These are phyloP conservation scores for Musa itinerans DNA, from an alignment of 176 grass and related monocot species.

Conservation along the genomic window DNA sequence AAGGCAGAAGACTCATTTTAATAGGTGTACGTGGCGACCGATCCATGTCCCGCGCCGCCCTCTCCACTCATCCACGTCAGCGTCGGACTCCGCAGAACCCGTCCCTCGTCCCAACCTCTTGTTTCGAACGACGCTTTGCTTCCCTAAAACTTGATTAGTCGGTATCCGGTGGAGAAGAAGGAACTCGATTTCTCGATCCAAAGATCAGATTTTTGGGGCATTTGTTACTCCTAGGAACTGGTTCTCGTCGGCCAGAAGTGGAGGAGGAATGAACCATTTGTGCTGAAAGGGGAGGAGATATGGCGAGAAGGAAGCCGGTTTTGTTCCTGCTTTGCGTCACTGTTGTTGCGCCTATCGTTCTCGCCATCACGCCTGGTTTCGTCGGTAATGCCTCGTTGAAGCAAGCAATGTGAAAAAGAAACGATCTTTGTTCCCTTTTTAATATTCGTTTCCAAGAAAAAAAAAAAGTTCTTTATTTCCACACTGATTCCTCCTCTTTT, in stretches of 20 bases:
- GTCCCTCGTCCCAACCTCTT: not conserved
- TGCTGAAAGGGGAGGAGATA: constrained; percentile 7
- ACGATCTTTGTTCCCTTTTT: not conserved
- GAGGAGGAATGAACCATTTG: not conserved
- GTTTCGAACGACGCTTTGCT: too few species aligned
- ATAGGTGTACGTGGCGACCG: too few species aligned
- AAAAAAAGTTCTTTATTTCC: not conserved
- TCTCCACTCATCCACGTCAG: too few species aligned
- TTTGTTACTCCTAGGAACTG: not conserved
- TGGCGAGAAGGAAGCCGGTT: constrained; percentile 29
- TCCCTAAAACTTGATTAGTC: too few species aligned
- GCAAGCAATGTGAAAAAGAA: not conserved
- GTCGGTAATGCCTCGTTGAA: constrained; percentile 22
- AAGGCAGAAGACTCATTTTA: too few species aligned
- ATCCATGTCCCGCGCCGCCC: too few species aligned
- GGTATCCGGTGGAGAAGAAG: too few species aligned
- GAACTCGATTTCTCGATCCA: too few species aligned
- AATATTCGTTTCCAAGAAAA: not conserved
- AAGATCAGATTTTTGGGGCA: not conserved
- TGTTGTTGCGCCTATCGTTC: constrained; percentile 66
- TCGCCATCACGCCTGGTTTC: constrained; percentile 33
- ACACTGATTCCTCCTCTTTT: not conserved
- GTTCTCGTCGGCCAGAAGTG: not conserved
- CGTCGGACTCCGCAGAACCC: not conserved
- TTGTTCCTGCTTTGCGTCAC: constrained; percentile 50